Conservation (phyloP, 73 alveolate species). For the Paramecium octaurelia region DNA sequence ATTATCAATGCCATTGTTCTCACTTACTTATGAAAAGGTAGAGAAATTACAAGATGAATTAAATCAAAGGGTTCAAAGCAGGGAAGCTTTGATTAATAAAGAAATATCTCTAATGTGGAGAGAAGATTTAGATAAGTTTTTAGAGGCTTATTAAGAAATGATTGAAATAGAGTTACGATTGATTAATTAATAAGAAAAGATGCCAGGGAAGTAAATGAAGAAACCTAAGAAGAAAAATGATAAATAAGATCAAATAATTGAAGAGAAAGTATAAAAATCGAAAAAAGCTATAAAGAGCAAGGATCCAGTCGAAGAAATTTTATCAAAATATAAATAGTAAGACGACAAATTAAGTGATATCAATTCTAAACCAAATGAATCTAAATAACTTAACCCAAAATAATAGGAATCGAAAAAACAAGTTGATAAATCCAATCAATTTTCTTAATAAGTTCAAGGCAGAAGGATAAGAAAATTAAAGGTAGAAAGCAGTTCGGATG, state of each 20-base stretch:
- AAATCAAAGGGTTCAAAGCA: conserved; percentile 67
- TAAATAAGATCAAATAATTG: background rate
- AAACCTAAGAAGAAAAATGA: conserved; percentile 4
- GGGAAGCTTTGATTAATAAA: conserved; percentile 60
- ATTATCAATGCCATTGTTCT: conserved; percentile 76
- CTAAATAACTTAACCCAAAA: background rate
- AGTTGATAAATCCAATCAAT: background rate
- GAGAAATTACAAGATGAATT: conserved; percentile 69
- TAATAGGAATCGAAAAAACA: background rate
- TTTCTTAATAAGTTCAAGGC: background rate
- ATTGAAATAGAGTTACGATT: conserved; percentile 29
- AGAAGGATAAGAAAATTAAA: background rate
- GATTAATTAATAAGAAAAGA: conserved; percentile 17
- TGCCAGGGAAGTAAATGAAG: background rate
- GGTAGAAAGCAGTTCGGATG: background rate
- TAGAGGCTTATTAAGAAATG: conserved; percentile 35
- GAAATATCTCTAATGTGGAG: conserved; percentile 70
- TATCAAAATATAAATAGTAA: background rate
- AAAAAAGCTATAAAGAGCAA: background rate
- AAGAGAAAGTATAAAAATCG: background rate
- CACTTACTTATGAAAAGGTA: conserved; percentile 79
- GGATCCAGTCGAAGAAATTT: background rate
- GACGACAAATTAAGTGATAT: background rate
- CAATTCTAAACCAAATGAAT: background rate
- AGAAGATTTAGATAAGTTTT: conserved; percentile 76